These are phyloP conservation scores for Xerocomus spinulosus DNA, from an alignment of 768 basidiomycete genomes.

Conservation along the genomic window DNA sequence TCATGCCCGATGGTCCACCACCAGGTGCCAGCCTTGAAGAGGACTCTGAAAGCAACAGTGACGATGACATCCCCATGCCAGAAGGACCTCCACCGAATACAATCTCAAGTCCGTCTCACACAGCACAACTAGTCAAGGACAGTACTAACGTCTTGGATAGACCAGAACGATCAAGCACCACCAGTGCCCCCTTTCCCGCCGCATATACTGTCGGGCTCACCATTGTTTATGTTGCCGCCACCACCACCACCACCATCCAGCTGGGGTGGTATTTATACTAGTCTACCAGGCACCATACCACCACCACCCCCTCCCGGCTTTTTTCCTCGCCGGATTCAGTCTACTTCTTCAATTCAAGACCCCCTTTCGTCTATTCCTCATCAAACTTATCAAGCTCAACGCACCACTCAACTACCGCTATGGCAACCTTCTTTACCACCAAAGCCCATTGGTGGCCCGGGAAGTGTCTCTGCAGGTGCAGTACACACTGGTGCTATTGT, in stretches of 20 bases:
- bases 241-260: conserved; percentile 11
- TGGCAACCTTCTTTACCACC: conserved; percentile 42
- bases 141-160: conserved; percentile 7
- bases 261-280: conserved; percentile 4
- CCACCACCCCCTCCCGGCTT: conserved; percentile 59
- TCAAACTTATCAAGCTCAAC: conserved; percentile 73
- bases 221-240: conserved; percentile 19
- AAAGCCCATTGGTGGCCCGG: conserved; percentile 32
- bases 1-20: conserved; percentile 59
- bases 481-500: conserved; percentile 58
- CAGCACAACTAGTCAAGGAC: neutral
- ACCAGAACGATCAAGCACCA: conserved; percentile 3
- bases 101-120: conserved; percentile 15
- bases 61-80: conserved; percentile 89
- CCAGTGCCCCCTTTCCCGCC: conserved; percentile 25
- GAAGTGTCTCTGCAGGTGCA: conserved; percentile 41
- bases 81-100: conserved; percentile 64
- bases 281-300: conserved; percentile 19
- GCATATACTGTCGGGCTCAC: conserved; percentile 13
- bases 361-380: conserved; percentile 73
- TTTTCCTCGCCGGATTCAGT: conserved; percentile 52
- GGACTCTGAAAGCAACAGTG: conserved; percentile 48
- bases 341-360: conserved; percentile 59
- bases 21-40: conserved; percentile 37
- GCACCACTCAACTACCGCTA: conserved; percentile 37